Evolutionary conservation across 2,329 filamentous ascomycete species (phyloP), one percentile per base, ranked within the genome.

Genomic region (Neoascochyta sp.): DNA sequence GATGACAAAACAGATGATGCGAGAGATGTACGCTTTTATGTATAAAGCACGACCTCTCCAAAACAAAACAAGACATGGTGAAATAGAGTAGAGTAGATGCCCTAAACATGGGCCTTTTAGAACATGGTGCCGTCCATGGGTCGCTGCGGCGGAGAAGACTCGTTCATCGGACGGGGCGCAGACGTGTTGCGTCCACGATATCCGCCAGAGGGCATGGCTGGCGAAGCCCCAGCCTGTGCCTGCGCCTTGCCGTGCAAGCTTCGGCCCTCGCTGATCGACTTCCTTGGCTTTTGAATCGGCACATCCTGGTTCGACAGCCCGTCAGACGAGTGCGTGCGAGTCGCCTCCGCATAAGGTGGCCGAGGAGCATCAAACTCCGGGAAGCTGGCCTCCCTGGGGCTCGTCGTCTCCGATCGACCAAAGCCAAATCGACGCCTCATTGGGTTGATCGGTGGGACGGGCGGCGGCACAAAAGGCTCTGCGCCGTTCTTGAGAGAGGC

Each of bases 391-490:
- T 67, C 16, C 55, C 69, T 43, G 54, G 45, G 40, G 14, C 34
- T 26, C n/a, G 45, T 40, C 20, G 39, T 45, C 6, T 65, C 28
- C 11, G 48, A 42, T 13, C 62, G 57, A 4, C 61, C 61, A 30
- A 65, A 62, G 10, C 60, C 61, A 32, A 65, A 72, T 9, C 71
- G 71, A 30, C 74, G 68, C 23, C 77, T 68, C 35, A 73, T 71
- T 1, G 76, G 75, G 47, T 80, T 79, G 68, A 78, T 75, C 0
- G 74, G 70, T 16, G 76, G 75, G 5, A 80, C 57, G 2, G 76
- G 74, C 1, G 66, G 58, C 2, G 66, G 58, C 5, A 50, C 40
- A 8, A 29, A 30, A 6, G 40, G 16, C 12, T 57, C 52, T 43
- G 65, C 67, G 26, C 73, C 74, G 34, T 75, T 77, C 56, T 63